A percentile compares a stretch with the other conserved stretches of the same genome.
Conservation (phyloP, 345 rosid species). For the Hirschfeldia incana region DNA sequence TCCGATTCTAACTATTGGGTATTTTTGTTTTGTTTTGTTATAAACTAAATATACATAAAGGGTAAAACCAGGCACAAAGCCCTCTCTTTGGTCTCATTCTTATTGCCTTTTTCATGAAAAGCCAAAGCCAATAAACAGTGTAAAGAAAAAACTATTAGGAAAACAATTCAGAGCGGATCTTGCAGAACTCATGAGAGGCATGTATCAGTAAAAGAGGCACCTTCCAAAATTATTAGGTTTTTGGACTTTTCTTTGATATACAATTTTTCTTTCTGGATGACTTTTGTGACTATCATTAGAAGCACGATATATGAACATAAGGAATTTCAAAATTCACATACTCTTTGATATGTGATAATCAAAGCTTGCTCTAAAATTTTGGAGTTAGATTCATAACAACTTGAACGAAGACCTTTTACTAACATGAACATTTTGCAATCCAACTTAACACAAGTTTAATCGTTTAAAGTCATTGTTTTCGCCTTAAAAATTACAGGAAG, state of each 20-base stretch:
- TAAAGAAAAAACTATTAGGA: slow-evolving; percentile 27
- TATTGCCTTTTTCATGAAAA: slow-evolving; percentile 40
- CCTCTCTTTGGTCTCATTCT: slow-evolving; percentile 40
- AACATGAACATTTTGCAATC: neutral
- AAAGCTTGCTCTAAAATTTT: neutral
- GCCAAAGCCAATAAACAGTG: slow-evolving; percentile 39
- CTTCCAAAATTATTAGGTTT: slow-evolving; percentile 22
- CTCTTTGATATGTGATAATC: neutral
- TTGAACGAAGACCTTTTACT: neutral
- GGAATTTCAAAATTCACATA: neutral
- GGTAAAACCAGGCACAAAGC: slow-evolving; percentile 36
- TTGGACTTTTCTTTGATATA: slow-evolving; percentile 24
- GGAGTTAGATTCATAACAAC: neutral
- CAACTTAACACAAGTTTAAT: neutral
- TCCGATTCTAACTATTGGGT: slow-evolving; percentile 43
- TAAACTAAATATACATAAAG: slow-evolving; percentile 27
- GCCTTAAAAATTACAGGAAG: neutral
- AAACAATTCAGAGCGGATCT: slow-evolving; percentile 34
- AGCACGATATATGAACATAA: neutral
- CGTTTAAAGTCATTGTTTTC: neutral
- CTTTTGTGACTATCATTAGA: neutral
- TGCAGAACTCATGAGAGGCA: slow-evolving; percentile 37
- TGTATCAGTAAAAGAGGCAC: slow-evolving; percentile 34
- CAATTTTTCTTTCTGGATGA: neutral
- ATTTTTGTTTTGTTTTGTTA: slow-evolving; percentile 17